A percentile compares a stretch with the other conserved stretches of the same genome.
Evolutionary conservation across 108 stramenopile genomes (phyloP).

Genomic region (Nitzschia palea): DNA sequence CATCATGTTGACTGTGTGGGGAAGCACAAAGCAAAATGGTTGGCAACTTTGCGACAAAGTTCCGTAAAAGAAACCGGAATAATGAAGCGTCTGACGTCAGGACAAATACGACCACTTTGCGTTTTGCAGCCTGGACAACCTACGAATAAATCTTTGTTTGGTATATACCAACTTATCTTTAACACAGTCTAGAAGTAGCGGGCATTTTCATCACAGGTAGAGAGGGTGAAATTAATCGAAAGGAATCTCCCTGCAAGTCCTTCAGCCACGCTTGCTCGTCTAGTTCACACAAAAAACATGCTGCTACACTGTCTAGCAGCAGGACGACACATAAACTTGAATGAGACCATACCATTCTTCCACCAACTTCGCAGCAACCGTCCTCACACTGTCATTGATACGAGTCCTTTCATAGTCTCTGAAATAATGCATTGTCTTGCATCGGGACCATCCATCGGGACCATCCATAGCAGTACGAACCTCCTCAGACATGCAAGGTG

Average conservation of each 20-base stretch:
- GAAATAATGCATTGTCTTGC: background rate
- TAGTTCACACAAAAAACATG: conserved; percentile 21
- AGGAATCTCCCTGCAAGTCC: conserved; percentile 62
- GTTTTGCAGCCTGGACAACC: no score
- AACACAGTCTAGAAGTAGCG: conserved; percentile 27
- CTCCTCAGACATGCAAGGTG: conserved; percentile 31
- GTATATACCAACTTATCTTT: no score
- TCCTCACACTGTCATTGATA: conserved; percentile 44
- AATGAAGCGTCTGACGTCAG: no score
- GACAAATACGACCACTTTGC: no score
- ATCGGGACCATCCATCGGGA: background rate
- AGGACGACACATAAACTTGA: conserved; percentile 3
- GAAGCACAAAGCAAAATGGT: no score
- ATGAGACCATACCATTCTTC: background rate
- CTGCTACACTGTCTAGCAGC: conserved; percentile 24
- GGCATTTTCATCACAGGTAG: conserved; percentile 37
- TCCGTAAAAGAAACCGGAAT: no score
- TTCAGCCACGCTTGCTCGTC: conserved; percentile 47
- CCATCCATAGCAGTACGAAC: conserved; percentile 1
- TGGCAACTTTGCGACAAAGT: no score
- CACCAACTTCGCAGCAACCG: conserved; percentile 32
- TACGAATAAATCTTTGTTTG: no score
- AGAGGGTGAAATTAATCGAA: conserved; percentile 40
- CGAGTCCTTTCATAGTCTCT: conserved; percentile 28
- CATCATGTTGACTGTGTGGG: no score